Conservation (phyloP, 23 red algal genomes). For the Chondrus crispus region DNA sequence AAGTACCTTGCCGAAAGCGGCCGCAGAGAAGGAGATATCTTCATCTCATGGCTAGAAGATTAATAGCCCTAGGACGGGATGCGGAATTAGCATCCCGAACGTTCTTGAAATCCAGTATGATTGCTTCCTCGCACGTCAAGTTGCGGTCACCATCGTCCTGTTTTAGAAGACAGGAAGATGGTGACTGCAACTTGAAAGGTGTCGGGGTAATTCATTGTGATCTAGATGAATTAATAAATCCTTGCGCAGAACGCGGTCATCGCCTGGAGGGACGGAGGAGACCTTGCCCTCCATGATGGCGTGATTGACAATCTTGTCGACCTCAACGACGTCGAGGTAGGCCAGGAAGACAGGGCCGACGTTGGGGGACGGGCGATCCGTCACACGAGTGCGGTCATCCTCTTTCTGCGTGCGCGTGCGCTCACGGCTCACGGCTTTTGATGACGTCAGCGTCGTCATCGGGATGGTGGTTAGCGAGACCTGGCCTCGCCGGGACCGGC, state of each 20-base stretch:
- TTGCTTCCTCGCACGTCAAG: too few relatives aligned
- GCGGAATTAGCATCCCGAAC: too few relatives aligned
- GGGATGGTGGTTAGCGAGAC: conserved; percentile 23
- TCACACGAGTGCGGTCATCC: conserved; percentile 24
- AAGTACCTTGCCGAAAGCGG: too few relatives aligned
- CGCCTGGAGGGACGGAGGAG: not conserved
- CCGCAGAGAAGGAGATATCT: too few relatives aligned
- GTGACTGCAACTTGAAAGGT: too few relatives aligned
- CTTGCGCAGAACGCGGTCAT: conserved; percentile 19
- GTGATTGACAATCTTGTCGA: conserved; percentile 7
- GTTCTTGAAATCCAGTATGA: too few relatives aligned
- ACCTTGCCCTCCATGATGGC: not conserved
- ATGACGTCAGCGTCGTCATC: conserved; percentile 60
- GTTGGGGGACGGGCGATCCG: conserved; percentile 26
- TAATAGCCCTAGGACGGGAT: too few relatives aligned
- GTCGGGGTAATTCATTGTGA: too few relatives aligned
- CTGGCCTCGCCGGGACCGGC: conserved; percentile 33
- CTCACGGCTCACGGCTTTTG: conserved; percentile 40
- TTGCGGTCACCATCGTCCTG: too few relatives aligned
- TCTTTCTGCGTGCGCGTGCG: conserved; percentile 51
- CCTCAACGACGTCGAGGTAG: conserved; percentile 25
- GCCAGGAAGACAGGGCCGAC: conserved; percentile 54
- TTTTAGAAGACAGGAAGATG: too few relatives aligned
- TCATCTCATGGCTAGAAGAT: too few relatives aligned
- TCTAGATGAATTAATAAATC: too few relatives aligned